Percentiles rank a stretch among this genome's conserved stretches.
These are phyloP conservation scores for Pyrrhoderma noxium DNA, from an alignment of 1,284 basidiomycete genomes.

Conservation along the genomic window DNA sequence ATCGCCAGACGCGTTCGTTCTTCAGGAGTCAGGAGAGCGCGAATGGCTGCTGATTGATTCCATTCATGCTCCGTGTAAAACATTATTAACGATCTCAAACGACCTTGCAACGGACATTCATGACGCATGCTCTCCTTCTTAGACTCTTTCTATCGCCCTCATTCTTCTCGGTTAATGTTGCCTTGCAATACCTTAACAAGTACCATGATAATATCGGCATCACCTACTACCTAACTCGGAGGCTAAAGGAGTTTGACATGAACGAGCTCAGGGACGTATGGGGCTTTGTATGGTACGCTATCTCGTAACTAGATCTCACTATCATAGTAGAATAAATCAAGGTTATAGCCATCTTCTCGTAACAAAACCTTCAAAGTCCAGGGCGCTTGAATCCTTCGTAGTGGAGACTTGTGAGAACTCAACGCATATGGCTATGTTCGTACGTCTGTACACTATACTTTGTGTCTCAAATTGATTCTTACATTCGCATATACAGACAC, in stretches of 20 bases:
- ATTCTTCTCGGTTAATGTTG: constrained; percentile 89
- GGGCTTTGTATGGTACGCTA: constrained; percentile 86
- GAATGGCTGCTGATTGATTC: too few relatives aligned
- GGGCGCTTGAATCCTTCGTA: constrained; percentile 88
- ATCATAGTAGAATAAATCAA: background rate
- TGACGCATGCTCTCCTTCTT: constrained; percentile 66
- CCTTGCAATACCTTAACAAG: constrained; percentile 79
- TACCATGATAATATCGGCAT: constrained; percentile 94
- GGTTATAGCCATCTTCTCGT: constrained; percentile 77
- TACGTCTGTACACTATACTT: constrained; percentile 41
- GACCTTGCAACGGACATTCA: constrained; percentile 5
- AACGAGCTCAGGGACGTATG: constrained; percentile 89
- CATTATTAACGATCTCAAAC: constrained; percentile 1
- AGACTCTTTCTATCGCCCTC: constrained; percentile 84
- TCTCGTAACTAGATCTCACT: constrained; percentile 14
- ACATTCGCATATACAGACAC: constrained; percentile 47
- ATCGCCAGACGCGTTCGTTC: constrained; percentile 3
- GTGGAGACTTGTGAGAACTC: constrained; percentile 81
- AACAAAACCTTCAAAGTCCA: constrained; percentile 82
- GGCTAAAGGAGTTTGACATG: constrained; percentile 71
- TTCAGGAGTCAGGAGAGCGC: too few relatives aligned
- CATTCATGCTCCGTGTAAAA: background rate
- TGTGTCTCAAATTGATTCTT: background rate
- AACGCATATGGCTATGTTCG: constrained; percentile 89
- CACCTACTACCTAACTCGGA: constrained; percentile 87